phyloP scores from a whole-genome alignment of 768 basidiomycete genomes.

The Mycena galericulata region DNA sequence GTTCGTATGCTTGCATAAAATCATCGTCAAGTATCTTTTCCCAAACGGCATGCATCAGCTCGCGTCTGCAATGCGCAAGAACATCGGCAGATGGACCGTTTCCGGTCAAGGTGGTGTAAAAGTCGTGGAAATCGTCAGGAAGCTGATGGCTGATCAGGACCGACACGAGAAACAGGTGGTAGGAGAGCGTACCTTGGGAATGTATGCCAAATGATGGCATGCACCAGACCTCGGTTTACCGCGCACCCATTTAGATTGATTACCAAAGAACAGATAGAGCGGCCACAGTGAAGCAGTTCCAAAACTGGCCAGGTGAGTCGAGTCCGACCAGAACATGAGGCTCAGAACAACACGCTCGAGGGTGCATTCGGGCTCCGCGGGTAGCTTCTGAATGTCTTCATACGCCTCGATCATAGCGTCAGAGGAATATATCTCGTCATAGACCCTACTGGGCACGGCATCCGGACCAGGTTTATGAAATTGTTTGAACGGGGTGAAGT shows the following conservation, averaged over 20 bases:
- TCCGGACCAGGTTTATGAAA: slow-evolving; percentile 22
- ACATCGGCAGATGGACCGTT: not conserved
- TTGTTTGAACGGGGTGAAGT: slow-evolving; percentile 32
- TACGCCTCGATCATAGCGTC: slow-evolving; percentile 24
- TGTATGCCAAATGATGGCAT: slow-evolving; percentile 13
- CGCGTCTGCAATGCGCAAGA: slow-evolving; percentile 5
- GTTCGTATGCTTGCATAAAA: slow-evolving; percentile 17
- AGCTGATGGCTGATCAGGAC: no score
- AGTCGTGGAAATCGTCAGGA: slow-evolving; percentile 9
- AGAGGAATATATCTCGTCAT: slow-evolving; percentile 39
- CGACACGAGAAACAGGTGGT: no score
- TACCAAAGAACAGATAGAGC: slow-evolving; percentile 26
- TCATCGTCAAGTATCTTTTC: not conserved
- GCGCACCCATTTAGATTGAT: slow-evolving; percentile 43
- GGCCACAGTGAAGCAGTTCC: not conserved
- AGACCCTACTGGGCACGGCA: slow-evolving; percentile 26
- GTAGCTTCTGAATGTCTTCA: not conserved
- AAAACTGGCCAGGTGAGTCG: slow-evolving; percentile 34
- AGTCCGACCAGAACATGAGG: slow-evolving; percentile 38
- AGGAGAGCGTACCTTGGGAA: slow-evolving; percentile 8
- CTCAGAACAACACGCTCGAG: slow-evolving; percentile 20
- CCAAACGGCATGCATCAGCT: slow-evolving; percentile 19
- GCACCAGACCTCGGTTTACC: not conserved
- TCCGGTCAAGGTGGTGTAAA: not conserved
- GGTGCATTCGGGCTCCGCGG: slow-evolving; percentile 5